Evolutionary conservation across 306 rosid genomes (phyloP), one percentile per base, ranked within the genome.

Genomic region (Pterocarpus macrocarpus): DNA sequence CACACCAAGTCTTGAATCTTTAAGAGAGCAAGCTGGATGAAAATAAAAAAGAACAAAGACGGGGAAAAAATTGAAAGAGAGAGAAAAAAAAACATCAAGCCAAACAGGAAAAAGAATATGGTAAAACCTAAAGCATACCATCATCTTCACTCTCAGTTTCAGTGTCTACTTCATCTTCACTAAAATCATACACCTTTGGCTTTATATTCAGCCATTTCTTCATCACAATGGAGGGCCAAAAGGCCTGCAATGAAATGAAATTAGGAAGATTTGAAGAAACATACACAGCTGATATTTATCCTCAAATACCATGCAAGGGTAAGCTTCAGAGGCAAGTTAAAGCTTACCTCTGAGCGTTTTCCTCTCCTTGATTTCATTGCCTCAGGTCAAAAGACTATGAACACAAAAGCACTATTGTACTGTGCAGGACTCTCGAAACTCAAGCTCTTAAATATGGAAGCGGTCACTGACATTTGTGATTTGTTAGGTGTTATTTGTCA

Each of bases 81-180:
- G 12, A 41, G 55, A 57, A 34, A n/a, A 80, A 55, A 55, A 15
- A 80, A 44, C 41, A 47, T 70, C 8, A 64, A 58, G 50, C 44
- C 36, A 10, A 53, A 71, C 45, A 49, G 59, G 59, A 64, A 68
- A 76, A 56, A 56, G 8, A 76, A 75, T 11, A 69, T 58, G 52
- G 34, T 7, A 73, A 64, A 59, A 45, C 5, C 36, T 15, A 45
- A 72, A 57, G 82, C 59, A 45, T 89, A 90, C 99, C 94, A 72
- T 90, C 98, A 83, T 91, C 98, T 89, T 95, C 99, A 73, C 93
- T 91, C 83, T 91, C 98, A 30, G 93, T 90, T 89, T 95, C 99
- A 39, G 94, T 89, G 85, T 93, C 97, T 58, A 87, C 82, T 81
- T 95, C 99, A 89, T 95, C 99, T 79, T 92, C 99, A 75, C 99